phyloP scores from a whole-genome alignment of 768 basidiomycete genomes.

The Chalciporus sphaerocephalus region DNA sequence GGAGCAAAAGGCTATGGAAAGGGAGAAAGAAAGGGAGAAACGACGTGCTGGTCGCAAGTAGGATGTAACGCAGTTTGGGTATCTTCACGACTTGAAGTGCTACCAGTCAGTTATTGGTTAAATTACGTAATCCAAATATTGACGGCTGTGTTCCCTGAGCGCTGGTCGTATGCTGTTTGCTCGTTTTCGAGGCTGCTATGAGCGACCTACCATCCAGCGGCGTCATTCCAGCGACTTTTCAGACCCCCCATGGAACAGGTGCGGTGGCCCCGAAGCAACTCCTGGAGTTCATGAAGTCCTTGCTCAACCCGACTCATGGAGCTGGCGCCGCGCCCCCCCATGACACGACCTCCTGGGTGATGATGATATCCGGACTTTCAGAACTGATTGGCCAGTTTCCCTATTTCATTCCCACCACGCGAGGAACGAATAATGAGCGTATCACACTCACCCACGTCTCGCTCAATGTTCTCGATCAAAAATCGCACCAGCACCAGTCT shows the following conservation, averaged over 20 bases:
- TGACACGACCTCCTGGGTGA: conserved; percentile 45
- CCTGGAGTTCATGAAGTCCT: conserved; percentile 39
- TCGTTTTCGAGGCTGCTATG: conserved; percentile 32
- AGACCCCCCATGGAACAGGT: conserved; percentile 26
- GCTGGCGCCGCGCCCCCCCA: conserved; percentile 30
- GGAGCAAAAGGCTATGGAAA: conserved; percentile 90
- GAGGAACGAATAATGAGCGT: conserved; percentile 55
- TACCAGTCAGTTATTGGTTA: too few relatives aligned
- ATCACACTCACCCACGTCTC: conserved; percentile 50
- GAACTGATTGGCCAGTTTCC: conserved; percentile 54
- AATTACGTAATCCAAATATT: conserved; percentile 10
- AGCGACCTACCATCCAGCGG: conserved; percentile 22
- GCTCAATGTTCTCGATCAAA: conserved; percentile 50
- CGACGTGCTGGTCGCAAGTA: conserved; percentile 73
- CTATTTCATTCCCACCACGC: conserved; percentile 45
- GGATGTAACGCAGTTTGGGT: not conserved
- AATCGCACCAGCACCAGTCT: conserved; percentile 46
- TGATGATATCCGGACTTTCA: conserved; percentile 47
- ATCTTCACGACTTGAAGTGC: too few relatives aligned
- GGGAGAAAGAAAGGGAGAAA: conserved; percentile 75
- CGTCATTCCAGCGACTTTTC: conserved; percentile 29
- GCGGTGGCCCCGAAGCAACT: conserved; percentile 36
- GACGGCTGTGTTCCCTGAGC: not conserved
- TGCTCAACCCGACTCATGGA: conserved; percentile 36
- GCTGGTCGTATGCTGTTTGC: not conserved